phyloP scores from a whole-genome alignment of 2,329 filamentous ascomycete genomes.

The Penicillium polonicum region DNA sequence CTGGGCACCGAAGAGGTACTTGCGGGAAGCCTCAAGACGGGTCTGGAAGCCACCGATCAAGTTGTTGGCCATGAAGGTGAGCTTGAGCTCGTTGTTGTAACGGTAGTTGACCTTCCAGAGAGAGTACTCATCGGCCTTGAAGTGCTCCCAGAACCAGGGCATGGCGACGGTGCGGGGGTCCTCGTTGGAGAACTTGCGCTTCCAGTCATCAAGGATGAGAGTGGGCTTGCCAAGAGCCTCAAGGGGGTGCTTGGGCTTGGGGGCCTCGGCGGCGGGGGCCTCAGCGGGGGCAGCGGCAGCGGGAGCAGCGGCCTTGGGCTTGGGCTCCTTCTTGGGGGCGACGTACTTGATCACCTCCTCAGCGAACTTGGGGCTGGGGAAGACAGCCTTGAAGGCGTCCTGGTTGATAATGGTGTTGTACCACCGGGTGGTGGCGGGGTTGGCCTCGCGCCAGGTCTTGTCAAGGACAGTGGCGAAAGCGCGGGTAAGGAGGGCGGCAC shows the following conservation, averaged over 20 bases:
- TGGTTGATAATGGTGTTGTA: constrained; percentile 92
- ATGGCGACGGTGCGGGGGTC: constrained; percentile 78
- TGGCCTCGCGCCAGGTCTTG: constrained; percentile 77
- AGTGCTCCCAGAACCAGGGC: constrained; percentile 98
- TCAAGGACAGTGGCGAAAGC: constrained; percentile 95
- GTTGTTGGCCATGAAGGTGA: constrained; percentile 99
- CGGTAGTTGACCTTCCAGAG: constrained; percentile 95
- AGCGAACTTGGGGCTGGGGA: constrained; percentile 71
- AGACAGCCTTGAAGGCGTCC: constrained; percentile 80
- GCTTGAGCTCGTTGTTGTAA: constrained; percentile 97
- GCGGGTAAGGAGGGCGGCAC: constrained; percentile 72
- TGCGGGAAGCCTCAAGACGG: constrained; percentile 95
- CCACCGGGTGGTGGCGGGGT: constrained; percentile 91
- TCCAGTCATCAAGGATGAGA: constrained; percentile 92
- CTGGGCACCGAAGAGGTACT: constrained; percentile 90
- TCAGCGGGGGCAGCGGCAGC: constrained; percentile 53
- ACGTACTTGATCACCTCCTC: constrained; percentile 74
- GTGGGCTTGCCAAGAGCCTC: constrained; percentile 77
- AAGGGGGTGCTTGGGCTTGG: constrained; percentile 96
- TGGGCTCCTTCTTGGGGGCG: constrained; percentile 69
- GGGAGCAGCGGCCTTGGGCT: constrained; percentile 60
- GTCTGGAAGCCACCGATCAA: constrained; percentile 95
- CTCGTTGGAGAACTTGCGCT: constrained; percentile 97
- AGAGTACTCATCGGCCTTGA: constrained; percentile 92
- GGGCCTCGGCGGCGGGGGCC: constrained; percentile 58